These are phyloP conservation scores for Zymoseptoria ardabiliae DNA, from an alignment of 2,329 filamentous ascomycete species.

Conservation along the genomic window DNA sequence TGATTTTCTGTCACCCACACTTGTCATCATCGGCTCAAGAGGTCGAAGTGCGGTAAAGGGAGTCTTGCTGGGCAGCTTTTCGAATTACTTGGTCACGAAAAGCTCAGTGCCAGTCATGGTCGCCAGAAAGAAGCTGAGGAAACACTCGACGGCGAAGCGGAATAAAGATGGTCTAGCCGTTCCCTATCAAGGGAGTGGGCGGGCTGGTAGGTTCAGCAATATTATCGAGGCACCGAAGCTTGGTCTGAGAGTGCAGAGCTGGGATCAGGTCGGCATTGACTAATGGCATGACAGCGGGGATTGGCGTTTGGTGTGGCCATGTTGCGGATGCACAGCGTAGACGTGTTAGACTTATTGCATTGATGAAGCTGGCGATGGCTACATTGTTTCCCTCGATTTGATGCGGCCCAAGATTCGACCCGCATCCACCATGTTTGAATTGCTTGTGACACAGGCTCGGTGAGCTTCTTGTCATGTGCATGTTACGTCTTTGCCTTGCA, in stretches of 20 bases:
- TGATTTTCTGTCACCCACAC: slow-evolving; percentile 80
- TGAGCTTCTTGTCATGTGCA: background rate
- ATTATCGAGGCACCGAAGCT: slow-evolving; percentile 29
- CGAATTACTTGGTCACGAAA: slow-evolving; percentile 94
- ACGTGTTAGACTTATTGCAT: background rate
- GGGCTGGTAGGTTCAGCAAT: slow-evolving; percentile 26
- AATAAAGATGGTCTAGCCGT: slow-evolving; percentile 28
- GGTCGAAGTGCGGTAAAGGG: slow-evolving; percentile 89
- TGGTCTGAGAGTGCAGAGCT: slow-evolving; percentile 27
- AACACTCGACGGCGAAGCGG: slow-evolving; percentile 52
- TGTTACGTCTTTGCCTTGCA: background rate
- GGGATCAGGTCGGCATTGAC: slow-evolving; percentile 31
- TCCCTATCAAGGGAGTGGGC: slow-evolving; percentile 26
- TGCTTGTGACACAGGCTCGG: no score
- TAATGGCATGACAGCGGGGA: slow-evolving; percentile 3
- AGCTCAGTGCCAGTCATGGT: slow-evolving; percentile 98
- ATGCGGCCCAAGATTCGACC: no score
- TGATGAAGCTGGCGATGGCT: background rate
- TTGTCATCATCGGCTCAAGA: slow-evolving; percentile 87
- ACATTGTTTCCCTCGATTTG: no score
- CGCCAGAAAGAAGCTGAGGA: slow-evolving; percentile 78
- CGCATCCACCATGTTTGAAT: no score
- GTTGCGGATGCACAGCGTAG: background rate
- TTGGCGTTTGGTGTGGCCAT: no score
- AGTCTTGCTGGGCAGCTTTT: slow-evolving; percentile 91